Percentiles rank a stretch among this genome's conserved stretches.
Conservation (phyloP, 495 filamentous ascomycete species). For the Aspergillus bridgeri region DNA sequence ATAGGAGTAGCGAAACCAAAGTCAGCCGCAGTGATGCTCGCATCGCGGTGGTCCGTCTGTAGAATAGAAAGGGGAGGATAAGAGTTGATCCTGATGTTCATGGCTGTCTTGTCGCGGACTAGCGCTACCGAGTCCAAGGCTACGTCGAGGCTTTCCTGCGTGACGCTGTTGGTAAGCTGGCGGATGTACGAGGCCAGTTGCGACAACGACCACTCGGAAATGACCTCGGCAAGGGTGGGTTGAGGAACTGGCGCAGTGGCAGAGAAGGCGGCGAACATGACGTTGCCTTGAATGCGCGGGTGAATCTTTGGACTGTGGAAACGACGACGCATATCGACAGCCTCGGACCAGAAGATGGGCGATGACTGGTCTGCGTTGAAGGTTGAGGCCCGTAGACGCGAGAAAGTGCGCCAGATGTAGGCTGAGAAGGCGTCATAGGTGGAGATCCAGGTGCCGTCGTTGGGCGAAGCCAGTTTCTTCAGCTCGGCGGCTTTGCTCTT, state of each 20-base stretch:
- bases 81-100: slow-evolving; percentile 16
- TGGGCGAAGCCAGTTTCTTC: slow-evolving; percentile 32
- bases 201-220: slow-evolving; percentile 32
- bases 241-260: slow-evolving; percentile 11
- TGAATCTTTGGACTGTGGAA: slow-evolving; percentile 28
- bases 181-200: slow-evolving; percentile 34
- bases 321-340: slow-evolving; percentile 37
- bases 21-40: slow-evolving; percentile 14
- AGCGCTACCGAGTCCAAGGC: slow-evolving; percentile 27
- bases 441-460: slow-evolving; percentile 33
- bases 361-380: slow-evolving; percentile 23
- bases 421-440: slow-evolving; percentile 43
- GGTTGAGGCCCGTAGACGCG: slow-evolving; percentile 27
- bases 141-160: slow-evolving; percentile 22
- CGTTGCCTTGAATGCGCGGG: slow-evolving; percentile 32
- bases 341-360: slow-evolving; percentile 30
- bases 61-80: slow-evolving; percentile 21
- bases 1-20: slow-evolving; percentile 25
- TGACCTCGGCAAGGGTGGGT: slow-evolving; percentile 27
- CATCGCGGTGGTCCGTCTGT: slow-evolving; percentile 27
- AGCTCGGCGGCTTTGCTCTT: slow-evolving; percentile 41
- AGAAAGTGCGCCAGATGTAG: slow-evolving; percentile 33
- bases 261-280: slow-evolving; percentile 26
- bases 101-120: slow-evolving; percentile 30
- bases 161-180: slow-evolving; percentile 29